Conservation (phyloP, 306 rosid species). For the Pterocarpus macrocarpus region DNA sequence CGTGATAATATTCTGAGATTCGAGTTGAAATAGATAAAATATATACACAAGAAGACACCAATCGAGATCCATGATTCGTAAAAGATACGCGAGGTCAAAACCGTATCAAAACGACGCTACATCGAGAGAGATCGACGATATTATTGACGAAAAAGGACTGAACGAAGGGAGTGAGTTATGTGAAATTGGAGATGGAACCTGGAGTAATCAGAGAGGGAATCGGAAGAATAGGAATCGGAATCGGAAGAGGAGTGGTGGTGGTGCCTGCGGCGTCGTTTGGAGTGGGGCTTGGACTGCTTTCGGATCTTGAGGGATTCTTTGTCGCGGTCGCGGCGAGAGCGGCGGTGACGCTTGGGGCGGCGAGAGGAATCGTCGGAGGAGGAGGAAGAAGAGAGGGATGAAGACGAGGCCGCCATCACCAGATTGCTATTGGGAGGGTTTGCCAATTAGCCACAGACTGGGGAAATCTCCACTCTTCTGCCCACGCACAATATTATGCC, state of each 20-base stretch:
- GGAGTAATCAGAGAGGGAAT: conserved; percentile 65
- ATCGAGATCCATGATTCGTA: background rate
- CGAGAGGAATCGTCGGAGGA: conserved; percentile 53
- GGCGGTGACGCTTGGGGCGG: conserved; percentile 63
- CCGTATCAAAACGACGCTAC: background rate
- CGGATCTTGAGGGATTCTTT: conserved; percentile 73
- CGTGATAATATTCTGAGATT: background rate
- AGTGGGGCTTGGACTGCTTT: conserved; percentile 70
- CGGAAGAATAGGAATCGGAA: conserved; percentile 58
- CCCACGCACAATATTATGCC: background rate
- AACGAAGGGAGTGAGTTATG: background rate
- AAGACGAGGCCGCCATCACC: conserved; percentile 79
- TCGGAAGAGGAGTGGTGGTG: conserved; percentile 63
- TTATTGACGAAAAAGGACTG: background rate
- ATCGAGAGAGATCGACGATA: background rate
- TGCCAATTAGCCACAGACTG: conserved; percentile 22
- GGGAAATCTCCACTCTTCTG: background rate
- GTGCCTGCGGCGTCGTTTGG: conserved; percentile 80
- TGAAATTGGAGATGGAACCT: conserved; percentile 52
- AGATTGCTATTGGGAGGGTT: conserved; percentile 48
- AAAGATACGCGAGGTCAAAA: background rate
- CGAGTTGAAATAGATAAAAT: background rate
- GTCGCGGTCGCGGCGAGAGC: conserved; percentile 63
- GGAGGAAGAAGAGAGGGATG: conserved; percentile 53
- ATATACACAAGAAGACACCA: background rate